A percentile compares a stretch with the other conserved stretches of the same genome.
Conservation (phyloP, 2,329 filamentous ascomycete genomes). For the Exophiala sp. region DNA sequence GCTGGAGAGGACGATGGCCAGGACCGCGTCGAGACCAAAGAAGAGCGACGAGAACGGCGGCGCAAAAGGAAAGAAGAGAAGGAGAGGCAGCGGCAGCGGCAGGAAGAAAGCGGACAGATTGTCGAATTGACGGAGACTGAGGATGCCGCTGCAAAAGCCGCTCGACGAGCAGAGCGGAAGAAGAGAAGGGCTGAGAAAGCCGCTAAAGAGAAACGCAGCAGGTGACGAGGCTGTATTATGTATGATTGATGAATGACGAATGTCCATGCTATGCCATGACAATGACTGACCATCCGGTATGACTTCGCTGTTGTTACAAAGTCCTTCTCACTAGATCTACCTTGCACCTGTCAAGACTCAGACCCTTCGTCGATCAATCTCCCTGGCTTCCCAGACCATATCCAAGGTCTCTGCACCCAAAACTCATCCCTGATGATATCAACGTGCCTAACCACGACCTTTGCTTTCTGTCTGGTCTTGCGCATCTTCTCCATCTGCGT, state of each 20-base stretch:
- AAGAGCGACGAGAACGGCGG: slow-evolving; percentile 24
- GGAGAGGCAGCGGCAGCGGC: slow-evolving; percentile 1
- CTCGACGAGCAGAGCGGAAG: slow-evolving; percentile 20
- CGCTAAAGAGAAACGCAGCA: background rate
- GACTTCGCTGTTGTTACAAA: no score
- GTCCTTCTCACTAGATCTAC: background rate
- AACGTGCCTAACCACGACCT: slow-evolving; percentile 76
- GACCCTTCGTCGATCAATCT: background rate
- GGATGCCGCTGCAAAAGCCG: slow-evolving; percentile 15
- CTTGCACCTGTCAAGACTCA: background rate
- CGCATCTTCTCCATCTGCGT: slow-evolving; percentile 79
- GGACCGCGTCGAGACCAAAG: slow-evolving; percentile 20
- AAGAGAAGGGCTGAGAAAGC: slow-evolving; percentile 21
- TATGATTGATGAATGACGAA: background rate
- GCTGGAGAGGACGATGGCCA: background rate
- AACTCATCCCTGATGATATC: slow-evolving; percentile 97
- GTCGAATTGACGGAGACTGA: background rate
- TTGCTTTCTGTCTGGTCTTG: slow-evolving; percentile 76
- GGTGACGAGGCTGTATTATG: background rate
- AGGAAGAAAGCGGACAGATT: background rate
- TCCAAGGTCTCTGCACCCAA: slow-evolving; percentile 83
- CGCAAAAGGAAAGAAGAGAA: slow-evolving; percentile 22
- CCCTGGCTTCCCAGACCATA: slow-evolving; percentile 36
- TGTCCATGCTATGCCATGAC: background rate
- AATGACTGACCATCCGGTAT: background rate